Evolutionary conservation across 2,329 filamentous ascomycete genomes (phyloP).

Genomic region (Microcyclospora pomicola): DNA sequence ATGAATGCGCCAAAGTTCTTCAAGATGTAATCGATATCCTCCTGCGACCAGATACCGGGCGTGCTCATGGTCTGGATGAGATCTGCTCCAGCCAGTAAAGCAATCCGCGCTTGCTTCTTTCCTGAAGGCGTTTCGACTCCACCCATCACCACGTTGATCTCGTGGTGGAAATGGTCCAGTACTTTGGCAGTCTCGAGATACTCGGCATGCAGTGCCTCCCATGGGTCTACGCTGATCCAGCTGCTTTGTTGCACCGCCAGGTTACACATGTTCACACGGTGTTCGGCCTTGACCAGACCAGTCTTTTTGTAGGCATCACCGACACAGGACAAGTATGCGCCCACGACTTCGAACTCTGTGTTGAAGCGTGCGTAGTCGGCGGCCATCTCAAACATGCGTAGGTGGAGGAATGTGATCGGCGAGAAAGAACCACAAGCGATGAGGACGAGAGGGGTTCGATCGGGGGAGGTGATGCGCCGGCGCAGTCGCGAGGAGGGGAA

Average conservation of each 20-base stretch:
- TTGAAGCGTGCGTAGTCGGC: constrained; percentile 64
- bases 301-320: constrained; percentile 67
- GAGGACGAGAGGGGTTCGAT: constrained; percentile 50
- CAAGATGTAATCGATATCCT: constrained; percentile 79
- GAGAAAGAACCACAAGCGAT: constrained; percentile 50
- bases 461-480: constrained; percentile 40
- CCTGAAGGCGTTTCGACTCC: constrained; percentile 60
- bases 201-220: constrained; percentile 71
- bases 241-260: constrained; percentile 63
- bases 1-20: constrained; percentile 74
- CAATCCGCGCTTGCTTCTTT: constrained; percentile 57
- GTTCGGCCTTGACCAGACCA: constrained; percentile 57
- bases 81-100: constrained; percentile 60
- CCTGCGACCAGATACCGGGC: constrained; percentile 59
- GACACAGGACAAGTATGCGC: constrained; percentile 72
- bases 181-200: constrained; percentile 85
- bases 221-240: constrained; percentile 75
- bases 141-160: constrained; percentile 67
- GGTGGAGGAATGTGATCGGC: constrained; percentile 47
- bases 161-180: constrained; percentile 78
- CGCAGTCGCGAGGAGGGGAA: constrained; percentile 50
- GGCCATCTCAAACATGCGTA: constrained; percentile 82
- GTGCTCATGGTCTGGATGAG: constrained; percentile 39
- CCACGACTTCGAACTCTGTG: constrained; percentile 70
- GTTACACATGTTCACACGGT: constrained; percentile 75